Conservation (phyloP, 2,329 filamentous ascomycete species). For the Penicillium thymicola region DNA sequence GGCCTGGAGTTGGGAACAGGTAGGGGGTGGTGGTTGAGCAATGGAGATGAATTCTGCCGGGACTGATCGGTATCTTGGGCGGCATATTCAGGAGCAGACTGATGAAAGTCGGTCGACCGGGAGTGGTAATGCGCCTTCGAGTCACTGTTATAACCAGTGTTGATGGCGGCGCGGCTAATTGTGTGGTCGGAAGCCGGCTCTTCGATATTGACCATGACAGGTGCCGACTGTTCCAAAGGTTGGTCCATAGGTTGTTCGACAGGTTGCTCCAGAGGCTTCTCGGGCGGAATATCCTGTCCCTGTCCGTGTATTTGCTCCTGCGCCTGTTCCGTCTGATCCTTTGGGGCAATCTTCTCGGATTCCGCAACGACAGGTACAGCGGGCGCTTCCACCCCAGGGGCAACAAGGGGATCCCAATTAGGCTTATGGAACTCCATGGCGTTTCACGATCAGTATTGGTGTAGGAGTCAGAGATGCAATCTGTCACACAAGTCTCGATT, state of each 20-base stretch:
- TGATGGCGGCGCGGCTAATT: conserved; percentile 21
- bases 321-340: conserved; percentile 12
- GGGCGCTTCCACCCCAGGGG: conserved; percentile 12
- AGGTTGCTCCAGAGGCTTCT: conserved; percentile 1
- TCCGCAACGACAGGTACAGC: conserved; percentile 21
- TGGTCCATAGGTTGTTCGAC: conserved; percentile 2
- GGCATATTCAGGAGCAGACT: conserved; percentile 38
- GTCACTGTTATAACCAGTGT: conserved; percentile 45
- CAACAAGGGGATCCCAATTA: conserved; percentile 19
- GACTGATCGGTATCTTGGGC: conserved; percentile 48
- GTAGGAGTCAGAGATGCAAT: conserved; percentile 11
- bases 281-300: conserved; percentile 7
- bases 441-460: conserved; percentile 9
- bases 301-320: neutral
- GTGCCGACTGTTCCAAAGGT: conserved; percentile 22
- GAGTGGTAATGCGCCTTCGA: conserved; percentile 50
- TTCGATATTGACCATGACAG: conserved; percentile 28
- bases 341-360: conserved; percentile 16
- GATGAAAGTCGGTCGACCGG: conserved; percentile 36
- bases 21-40: conserved; percentile 40
- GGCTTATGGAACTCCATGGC: conserved; percentile 28
- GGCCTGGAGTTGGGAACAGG: conserved; percentile 44
- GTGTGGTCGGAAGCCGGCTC: conserved; percentile 40
- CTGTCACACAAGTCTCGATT: conserved; percentile 9
- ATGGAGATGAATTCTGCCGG: conserved; percentile 41